Conservation (phyloP, 371 early-diverging fungal species). For the Capniomyces stellatus region DNA sequence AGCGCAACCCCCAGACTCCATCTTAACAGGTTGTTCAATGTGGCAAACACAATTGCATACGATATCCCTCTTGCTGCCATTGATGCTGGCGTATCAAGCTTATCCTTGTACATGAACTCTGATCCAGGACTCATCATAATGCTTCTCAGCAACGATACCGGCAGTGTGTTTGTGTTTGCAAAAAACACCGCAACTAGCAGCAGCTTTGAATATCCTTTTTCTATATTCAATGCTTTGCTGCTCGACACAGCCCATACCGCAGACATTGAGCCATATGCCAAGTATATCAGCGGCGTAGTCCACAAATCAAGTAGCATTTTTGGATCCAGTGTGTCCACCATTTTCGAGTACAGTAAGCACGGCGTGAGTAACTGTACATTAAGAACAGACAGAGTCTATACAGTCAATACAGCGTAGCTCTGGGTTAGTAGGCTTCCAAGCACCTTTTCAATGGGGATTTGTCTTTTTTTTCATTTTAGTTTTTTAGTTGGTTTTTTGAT, state of each 20-base stretch:
- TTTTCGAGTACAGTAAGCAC: constrained; percentile 50
- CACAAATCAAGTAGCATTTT: constrained; percentile 39
- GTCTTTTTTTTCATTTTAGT: background rate
- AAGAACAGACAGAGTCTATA: constrained; percentile 42
- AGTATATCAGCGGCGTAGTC: constrained; percentile 45
- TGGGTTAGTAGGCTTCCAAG: constrained; percentile 3
- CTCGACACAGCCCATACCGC: constrained; percentile 27
- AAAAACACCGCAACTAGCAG: constrained; percentile 45
- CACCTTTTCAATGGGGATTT: background rate
- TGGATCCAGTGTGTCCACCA: constrained; percentile 37
- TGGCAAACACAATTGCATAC: constrained; percentile 49
- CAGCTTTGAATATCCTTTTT: constrained; percentile 34
- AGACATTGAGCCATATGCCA: constrained; percentile 27
- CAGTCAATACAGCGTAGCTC: background rate
- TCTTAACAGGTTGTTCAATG: constrained; percentile 49
- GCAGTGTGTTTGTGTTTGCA: constrained; percentile 52
- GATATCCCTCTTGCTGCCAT: constrained; percentile 52
- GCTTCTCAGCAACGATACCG: constrained; percentile 47
- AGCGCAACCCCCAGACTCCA: constrained; percentile 57
- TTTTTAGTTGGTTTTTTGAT: background rate
- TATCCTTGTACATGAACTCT: constrained; percentile 32
- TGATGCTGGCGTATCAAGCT: constrained; percentile 34
- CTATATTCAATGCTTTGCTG: constrained; percentile 22
- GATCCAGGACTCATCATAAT: constrained; percentile 45
- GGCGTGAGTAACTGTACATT: constrained; percentile 55